These are phyloP conservation scores for Trichodelitschia bisporula DNA, from an alignment of 495 filamentous ascomycete genomes.

Conservation along the genomic window DNA sequence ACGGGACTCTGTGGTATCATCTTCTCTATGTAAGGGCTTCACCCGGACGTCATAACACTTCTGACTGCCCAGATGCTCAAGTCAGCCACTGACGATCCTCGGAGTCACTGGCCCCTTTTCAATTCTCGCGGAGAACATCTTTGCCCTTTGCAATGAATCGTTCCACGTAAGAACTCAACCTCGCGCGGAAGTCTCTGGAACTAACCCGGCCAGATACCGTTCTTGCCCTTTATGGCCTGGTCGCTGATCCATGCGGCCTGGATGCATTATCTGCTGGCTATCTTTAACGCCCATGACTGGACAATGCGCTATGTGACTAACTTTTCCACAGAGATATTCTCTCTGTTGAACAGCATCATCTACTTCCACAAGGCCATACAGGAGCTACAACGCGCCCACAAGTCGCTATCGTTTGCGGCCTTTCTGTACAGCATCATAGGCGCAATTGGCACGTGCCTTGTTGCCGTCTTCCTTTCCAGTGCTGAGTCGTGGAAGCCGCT, in stretches of 20 bases:
- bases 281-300: constrained; percentile 53
- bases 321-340: constrained; percentile 48
- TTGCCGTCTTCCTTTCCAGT: constrained; percentile 38
- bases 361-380: constrained; percentile 56
- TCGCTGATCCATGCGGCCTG: constrained; percentile 43
- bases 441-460: constrained; percentile 39
- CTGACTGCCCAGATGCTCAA: too few relatives aligned
- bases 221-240: constrained; percentile 54
- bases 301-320: constrained; percentile 56
- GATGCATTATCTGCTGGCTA: constrained; percentile 44
- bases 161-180: constrained; percentile 24
- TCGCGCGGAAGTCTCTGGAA: too few relatives aligned
- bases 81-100: constrained; percentile 49
- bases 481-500: constrained; percentile 39
- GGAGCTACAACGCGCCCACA: constrained; percentile 37
- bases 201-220: constrained; percentile 24
- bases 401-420: constrained; percentile 32
- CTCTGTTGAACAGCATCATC: constrained; percentile 45
- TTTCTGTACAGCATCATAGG: constrained; percentile 51
- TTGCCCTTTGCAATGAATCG: constrained; percentile 27
- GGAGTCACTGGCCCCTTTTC: constrained; percentile 55
- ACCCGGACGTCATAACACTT: constrained; percentile 9
- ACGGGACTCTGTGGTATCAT: constrained; percentile 43
- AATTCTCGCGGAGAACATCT: constrained; percentile 46
- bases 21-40: constrained; percentile 37